Evolutionary conservation across 768 basidiomycete genomes (phyloP).

Genomic region (Tylopilus vinaceipallidus): DNA sequence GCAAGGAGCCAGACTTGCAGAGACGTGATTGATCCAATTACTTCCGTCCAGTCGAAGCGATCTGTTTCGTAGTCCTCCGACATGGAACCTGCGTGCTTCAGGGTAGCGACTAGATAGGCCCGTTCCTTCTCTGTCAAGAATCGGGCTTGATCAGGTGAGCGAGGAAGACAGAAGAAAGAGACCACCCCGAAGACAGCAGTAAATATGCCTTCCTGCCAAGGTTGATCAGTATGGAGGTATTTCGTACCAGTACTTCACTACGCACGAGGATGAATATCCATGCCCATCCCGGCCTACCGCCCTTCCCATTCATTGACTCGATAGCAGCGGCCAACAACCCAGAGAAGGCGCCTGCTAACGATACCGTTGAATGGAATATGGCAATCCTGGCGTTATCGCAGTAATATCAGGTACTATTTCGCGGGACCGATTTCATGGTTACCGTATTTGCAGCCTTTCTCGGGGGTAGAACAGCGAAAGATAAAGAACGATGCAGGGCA

Average conservation of each 20-base stretch:
- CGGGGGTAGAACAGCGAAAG: conserved; percentile 49
- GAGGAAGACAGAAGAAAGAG: conserved; percentile 49
- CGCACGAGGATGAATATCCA: conserved; percentile 43
- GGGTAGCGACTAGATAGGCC: conserved; percentile 37
- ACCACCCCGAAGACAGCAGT: conserved; percentile 54
- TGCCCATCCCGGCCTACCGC: conserved; percentile 55
- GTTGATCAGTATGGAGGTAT: no score
- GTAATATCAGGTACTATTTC: conserved; percentile 4
- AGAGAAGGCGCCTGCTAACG: conserved; percentile 61
- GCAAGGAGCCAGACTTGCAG: conserved; percentile 51
- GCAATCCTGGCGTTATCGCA: conserved; percentile 33
- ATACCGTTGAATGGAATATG: conserved; percentile 41
- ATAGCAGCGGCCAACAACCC: conserved; percentile 64
- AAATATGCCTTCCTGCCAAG: conserved; percentile 54
- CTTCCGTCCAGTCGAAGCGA: conserved; percentile 56
- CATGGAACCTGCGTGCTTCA: conserved; percentile 30
- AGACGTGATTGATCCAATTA: conserved; percentile 44
- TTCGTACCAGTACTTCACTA: not conserved
- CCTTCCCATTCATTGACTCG: conserved; percentile 49
- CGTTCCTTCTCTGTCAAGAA: conserved; percentile 55
- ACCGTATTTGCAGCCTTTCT: conserved; percentile 25
- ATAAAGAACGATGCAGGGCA: conserved; percentile 57
- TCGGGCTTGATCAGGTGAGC: conserved; percentile 41
- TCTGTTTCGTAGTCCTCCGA: conserved; percentile 44
- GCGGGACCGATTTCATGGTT: not conserved